phyloP scores from a whole-genome alignment of 441 rosid species.

The Raphanus hybrid region DNA sequence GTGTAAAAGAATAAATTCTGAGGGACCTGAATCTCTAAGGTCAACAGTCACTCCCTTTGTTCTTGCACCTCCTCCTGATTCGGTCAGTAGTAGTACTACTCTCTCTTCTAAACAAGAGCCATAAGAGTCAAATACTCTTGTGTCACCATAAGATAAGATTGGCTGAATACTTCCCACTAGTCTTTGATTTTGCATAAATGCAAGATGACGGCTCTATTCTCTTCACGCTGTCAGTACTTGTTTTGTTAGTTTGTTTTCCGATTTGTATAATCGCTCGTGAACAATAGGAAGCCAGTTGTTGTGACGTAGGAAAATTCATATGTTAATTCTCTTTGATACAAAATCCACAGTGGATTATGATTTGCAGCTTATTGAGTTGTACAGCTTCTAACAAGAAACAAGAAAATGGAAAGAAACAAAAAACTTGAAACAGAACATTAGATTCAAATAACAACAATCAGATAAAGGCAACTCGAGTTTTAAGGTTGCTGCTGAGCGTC shows the following conservation, averaged over 20 bases:
- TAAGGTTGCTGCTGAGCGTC: constrained; percentile 90
- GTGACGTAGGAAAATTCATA: constrained; percentile 5
- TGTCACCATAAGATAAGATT: constrained; percentile 6
- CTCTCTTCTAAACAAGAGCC: constrained; percentile 33
- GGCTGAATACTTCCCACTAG: neutral
- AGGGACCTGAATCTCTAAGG: constrained; percentile 78
- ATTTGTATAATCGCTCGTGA: neutral
- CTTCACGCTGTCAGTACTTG: neutral
- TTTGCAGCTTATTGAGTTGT: constrained; percentile 1
- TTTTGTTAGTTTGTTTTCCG: neutral
- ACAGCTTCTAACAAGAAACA: constrained; percentile 30
- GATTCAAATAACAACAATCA: neutral
- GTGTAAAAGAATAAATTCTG: constrained; percentile 72
- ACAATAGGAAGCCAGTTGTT: constrained; percentile 7
- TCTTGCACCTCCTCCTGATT: constrained; percentile 40
- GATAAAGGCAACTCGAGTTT: constrained; percentile 7
- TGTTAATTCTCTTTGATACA: constrained; percentile 20
- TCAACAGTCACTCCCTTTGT: constrained; percentile 59
- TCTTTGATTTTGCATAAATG: constrained; percentile 17
- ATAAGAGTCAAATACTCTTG: constrained; percentile 4
- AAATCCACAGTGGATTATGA: constrained; percentile 14
- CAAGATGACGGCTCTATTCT: constrained; percentile 14
- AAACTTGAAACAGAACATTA: constrained; percentile 13
- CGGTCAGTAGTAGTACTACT: constrained; percentile 42
- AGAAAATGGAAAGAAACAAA: neutral